Percentiles rank a stretch among this genome's conserved stretches.
Conservation (phyloP, 148 eudicot species). For the Silene uniflora region DNA sequence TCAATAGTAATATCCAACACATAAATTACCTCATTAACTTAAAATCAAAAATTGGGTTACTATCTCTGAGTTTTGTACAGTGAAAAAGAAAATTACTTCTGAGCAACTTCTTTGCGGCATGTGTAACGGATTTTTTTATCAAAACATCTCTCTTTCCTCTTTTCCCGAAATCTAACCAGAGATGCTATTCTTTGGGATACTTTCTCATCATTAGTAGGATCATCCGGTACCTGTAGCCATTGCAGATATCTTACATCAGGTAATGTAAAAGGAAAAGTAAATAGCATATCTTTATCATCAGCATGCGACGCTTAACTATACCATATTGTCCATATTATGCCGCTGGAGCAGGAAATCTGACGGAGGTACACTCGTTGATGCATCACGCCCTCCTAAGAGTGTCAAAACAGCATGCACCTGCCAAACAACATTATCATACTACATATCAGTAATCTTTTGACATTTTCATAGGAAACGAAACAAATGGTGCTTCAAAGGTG, state of each 20-base stretch:
- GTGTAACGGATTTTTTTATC: slow-evolving; percentile 34
- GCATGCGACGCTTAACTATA: slow-evolving; percentile 10
- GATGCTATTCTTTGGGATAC: slow-evolving; percentile 28
- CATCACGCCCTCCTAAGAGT: slow-evolving; percentile 60
- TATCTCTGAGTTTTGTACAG: neutral
- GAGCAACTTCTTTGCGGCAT: slow-evolving; percentile 40
- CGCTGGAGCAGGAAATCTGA: slow-evolving; percentile 36
- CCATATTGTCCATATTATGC: slow-evolving; percentile 36
- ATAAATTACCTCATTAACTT: neutral
- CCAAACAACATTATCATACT: slow-evolving; percentile 11
- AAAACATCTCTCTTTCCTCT: slow-evolving; percentile 38
- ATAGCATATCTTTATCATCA: neutral
- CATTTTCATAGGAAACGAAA: neutral
- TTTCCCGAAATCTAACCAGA: slow-evolving; percentile 33
- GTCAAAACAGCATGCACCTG: slow-evolving; percentile 76
- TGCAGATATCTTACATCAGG: neutral
- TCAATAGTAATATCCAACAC: neutral
- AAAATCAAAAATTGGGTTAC: neutral
- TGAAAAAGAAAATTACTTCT: slow-evolving; percentile 21
- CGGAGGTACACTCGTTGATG: slow-evolving; percentile 36
- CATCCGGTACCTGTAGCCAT: slow-evolving; percentile 27
- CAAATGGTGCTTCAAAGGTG: neutral
- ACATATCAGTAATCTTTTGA: neutral
- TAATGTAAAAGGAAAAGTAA: neutral
- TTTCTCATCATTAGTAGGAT: slow-evolving; percentile 28